phyloP scores from a whole-genome alignment of 2,329 filamentous ascomycete species.

The Fusarium continuum region DNA sequence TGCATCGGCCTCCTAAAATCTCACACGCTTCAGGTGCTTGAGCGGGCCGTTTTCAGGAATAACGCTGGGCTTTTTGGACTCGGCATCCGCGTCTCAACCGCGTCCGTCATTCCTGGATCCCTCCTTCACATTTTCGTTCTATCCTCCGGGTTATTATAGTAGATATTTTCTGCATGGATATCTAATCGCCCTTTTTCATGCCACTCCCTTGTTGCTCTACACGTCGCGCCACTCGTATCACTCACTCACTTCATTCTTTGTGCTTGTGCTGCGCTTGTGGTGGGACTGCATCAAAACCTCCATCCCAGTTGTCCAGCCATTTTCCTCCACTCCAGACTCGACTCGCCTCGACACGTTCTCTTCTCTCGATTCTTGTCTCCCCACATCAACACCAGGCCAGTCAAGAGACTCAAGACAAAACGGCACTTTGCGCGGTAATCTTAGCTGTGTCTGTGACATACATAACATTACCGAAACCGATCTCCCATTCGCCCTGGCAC shows the following conservation, averaged over 20 bases:
- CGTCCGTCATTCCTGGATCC: slow-evolving; percentile 13
- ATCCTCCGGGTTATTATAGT: neutral
- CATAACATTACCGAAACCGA: slow-evolving; percentile 26
- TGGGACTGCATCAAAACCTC: slow-evolving; percentile 33
- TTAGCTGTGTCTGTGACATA: slow-evolving; percentile 35
- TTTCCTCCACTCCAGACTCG: slow-evolving; percentile 15
- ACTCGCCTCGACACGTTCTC: slow-evolving; percentile 29
- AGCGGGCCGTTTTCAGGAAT: slow-evolving; percentile 28
- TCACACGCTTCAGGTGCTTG: slow-evolving; percentile 8
- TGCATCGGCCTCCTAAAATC: slow-evolving; percentile 5
- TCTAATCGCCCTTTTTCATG: neutral
- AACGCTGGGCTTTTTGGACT: slow-evolving; percentile 9
- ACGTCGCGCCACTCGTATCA: slow-evolving; percentile 33
- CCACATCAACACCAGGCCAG: slow-evolving; percentile 25
- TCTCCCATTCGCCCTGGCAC: slow-evolving; percentile 15
- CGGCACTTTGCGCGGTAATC: slow-evolving; percentile 37
- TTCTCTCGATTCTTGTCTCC: slow-evolving; percentile 30
- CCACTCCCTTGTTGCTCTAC: slow-evolving; percentile 2
- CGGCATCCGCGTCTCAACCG: slow-evolving; percentile 5
- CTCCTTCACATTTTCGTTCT: slow-evolving; percentile 8
- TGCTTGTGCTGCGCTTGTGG: slow-evolving; percentile 22
- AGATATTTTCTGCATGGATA: slow-evolving; percentile 1
- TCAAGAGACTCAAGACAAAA: slow-evolving; percentile 22
- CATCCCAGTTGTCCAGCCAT: slow-evolving; percentile 30
- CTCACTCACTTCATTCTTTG: slow-evolving; percentile 20